Conservation (phyloP, 2,329 filamentous ascomycete species). For the Calonectria pauciramosa region DNA sequence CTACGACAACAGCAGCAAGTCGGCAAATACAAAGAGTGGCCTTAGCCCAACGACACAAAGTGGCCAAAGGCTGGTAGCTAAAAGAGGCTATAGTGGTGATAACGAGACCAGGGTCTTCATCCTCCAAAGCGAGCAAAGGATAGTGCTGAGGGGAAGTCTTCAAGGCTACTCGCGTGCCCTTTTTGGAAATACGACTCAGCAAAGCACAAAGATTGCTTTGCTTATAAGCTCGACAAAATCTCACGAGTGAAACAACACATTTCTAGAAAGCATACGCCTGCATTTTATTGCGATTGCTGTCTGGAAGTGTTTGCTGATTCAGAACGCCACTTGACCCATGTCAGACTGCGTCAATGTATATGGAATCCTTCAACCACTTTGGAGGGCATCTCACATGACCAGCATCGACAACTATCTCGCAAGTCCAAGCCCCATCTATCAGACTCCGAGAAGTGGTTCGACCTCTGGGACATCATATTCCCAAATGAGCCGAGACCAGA, state of each 20-base stretch:
- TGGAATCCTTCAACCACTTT: not conserved
- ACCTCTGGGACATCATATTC: not conserved
- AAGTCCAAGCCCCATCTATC: not conserved
- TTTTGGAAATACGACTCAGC: constrained; percentile 6
- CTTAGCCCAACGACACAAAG: not conserved
- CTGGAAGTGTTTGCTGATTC: not conserved
- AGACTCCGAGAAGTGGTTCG: not conserved
- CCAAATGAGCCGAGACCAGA: not conserved
- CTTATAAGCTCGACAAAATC: not conserved
- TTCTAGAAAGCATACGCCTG: not conserved
- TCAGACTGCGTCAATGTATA: not conserved
- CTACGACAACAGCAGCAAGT: not conserved
- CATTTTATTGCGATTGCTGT: not conserved
- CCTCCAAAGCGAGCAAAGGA: not conserved
- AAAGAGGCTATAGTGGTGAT: not conserved
- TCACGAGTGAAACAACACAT: not conserved
- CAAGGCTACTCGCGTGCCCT: not conserved
- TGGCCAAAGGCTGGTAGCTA: not conserved
- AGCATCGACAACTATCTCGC: constrained; percentile 24
- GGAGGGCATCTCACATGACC: constrained; percentile 3
- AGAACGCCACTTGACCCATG: not conserved
- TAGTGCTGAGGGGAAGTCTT: not conserved
- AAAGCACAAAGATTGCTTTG: not conserved
- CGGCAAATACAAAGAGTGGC: not conserved
- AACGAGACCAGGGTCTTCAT: not conserved